A percentile compares a stretch with the other conserved stretches of the same genome.
phyloP scores from a whole-genome alignment of 306 rosid species.

The Cicer chorassanicum region DNA sequence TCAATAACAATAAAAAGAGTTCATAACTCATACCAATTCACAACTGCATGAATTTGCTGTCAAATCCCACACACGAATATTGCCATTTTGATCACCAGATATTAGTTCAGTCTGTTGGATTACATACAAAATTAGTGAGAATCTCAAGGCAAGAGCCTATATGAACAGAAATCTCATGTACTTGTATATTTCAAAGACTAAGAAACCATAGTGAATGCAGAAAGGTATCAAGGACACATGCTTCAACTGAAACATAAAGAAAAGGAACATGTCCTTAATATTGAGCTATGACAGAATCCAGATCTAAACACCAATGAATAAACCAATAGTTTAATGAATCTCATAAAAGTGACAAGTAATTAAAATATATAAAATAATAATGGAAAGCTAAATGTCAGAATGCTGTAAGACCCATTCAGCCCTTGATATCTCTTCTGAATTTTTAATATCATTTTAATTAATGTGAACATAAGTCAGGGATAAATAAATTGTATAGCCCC shows the following conservation, averaged over 20 bases:
- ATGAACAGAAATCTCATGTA: conserved; percentile 8
- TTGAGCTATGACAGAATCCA: conserved; percentile 36
- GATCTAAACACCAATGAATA: conserved; percentile 28
- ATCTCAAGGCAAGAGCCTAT: conserved; percentile 25
- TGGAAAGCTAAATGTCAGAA: conserved; percentile 13
- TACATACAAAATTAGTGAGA: conserved; percentile 40
- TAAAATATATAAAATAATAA: conserved; percentile 17
- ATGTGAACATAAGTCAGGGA: not conserved
- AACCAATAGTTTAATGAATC: conserved; percentile 19
- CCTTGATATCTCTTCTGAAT: conserved; percentile 27
- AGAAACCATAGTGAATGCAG: conserved; percentile 23
- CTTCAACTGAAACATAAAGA: conserved; percentile 31
- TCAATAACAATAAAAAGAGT: conserved; percentile 6
- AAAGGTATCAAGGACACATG: conserved; percentile 36
- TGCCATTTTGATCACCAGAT: conserved; percentile 99
- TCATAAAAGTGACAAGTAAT: conserved; percentile 15
- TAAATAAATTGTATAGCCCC: conserved; percentile 35
- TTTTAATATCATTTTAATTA: not conserved
- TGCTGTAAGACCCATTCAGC: conserved; percentile 14
- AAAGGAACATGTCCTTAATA: conserved; percentile 8
- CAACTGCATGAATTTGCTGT: conserved; percentile 99
- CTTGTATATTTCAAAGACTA: conserved; percentile 23
- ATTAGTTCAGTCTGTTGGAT: conserved; percentile 88
- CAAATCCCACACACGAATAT: conserved; percentile 99
- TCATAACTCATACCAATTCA: conserved; percentile 71